Evolutionary conservation across 2,329 filamentous ascomycete species (phyloP).

Genomic region (Biscogniauxia mediterranea): DNA sequence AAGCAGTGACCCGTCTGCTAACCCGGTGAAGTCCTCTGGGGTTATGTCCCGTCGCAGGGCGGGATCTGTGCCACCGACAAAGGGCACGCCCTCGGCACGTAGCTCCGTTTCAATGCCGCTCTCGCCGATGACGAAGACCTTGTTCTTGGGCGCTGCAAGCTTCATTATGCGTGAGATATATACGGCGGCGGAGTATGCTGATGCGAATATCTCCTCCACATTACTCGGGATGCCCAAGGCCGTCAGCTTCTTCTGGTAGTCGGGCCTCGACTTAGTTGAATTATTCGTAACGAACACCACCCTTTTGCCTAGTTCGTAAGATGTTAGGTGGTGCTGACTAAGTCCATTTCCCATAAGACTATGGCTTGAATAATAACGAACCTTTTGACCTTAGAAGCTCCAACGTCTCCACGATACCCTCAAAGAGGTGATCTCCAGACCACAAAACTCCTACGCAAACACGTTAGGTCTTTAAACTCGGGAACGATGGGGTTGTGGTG

Average conservation of each 20-base stretch:
- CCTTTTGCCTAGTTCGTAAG: conserved; percentile 66
- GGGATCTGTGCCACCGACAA: conserved; percentile 84
- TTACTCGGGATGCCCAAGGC: conserved; percentile 74
- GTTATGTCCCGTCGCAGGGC: conserved; percentile 73
- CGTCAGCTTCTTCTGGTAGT: conserved; percentile 91
- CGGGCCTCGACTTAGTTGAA: conserved; percentile 89
- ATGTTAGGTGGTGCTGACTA: neutral
- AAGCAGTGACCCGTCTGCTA: conserved; percentile 72
- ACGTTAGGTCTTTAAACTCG: conserved; percentile 4
- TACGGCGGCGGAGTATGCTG: conserved; percentile 89
- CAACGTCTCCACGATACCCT: conserved; percentile 80
- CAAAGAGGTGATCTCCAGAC: conserved; percentile 90
- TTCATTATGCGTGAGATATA: conserved; percentile 93
- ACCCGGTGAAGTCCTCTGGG: conserved; percentile 73
- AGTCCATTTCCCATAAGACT: neutral
- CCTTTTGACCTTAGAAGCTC: conserved; percentile 79
- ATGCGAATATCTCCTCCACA: conserved; percentile 92
- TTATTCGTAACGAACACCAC: conserved; percentile 98
- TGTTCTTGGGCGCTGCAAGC: conserved; percentile 75
- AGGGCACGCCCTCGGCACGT: conserved; percentile 71
- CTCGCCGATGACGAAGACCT: conserved; percentile 93
- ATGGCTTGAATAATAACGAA: conserved; percentile 34
- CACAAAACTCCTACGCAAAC: conserved; percentile 71
- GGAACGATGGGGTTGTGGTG: neutral
- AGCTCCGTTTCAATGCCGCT: conserved; percentile 89